Conservation (phyloP, 176 grass and related monocot genomes). For the Eremochloa ophiuroides region DNA sequence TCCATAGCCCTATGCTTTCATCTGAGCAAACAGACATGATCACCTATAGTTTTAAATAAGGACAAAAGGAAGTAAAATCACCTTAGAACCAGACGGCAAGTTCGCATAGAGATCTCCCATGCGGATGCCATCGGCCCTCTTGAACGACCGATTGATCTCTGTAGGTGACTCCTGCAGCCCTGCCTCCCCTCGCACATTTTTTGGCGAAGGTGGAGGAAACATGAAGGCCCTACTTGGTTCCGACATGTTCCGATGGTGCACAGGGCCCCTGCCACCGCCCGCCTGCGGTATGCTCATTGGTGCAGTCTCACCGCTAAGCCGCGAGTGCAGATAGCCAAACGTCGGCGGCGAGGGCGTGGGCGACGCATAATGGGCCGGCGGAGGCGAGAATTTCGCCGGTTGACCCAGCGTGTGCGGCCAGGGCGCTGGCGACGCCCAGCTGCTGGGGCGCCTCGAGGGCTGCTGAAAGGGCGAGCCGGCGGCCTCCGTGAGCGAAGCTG, state of each 20-base stretch:
- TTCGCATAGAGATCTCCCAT: conserved; percentile 60
- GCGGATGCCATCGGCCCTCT: conserved; percentile 39
- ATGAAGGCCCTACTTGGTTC: conserved; percentile 67
- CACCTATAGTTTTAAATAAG: not conserved
- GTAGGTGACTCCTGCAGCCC: conserved; percentile 51
- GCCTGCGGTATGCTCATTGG: conserved; percentile 73
- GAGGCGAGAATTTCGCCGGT: conserved; percentile 71
- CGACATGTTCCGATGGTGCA: conserved; percentile 53
- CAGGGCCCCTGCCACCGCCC: conserved; percentile 29
- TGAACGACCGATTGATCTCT: conserved; percentile 53
- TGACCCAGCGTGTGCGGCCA: conserved; percentile 35
- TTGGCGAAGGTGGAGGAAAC: conserved; percentile 76
- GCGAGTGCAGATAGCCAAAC: conserved; percentile 63
- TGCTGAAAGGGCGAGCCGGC: conserved; percentile 8
- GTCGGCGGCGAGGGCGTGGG: conserved; percentile 78
- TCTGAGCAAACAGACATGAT: not conserved
- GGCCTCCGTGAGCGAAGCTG: conserved; percentile 54
- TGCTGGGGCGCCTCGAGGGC: conserved; percentile 37
- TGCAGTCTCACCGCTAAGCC: conserved; percentile 50
- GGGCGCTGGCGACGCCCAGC: conserved; percentile 50
- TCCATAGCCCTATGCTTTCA: not conserved
- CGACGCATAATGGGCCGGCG: conserved; percentile 49
- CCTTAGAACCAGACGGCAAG: conserved; percentile 67
- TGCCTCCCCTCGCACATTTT: conserved; percentile 33
- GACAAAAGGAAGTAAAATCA: conserved; percentile 33